Base-by-base conservation (phyloP, 495 filamentous ascomycete genomes). In the Trichoderma parareesei region DNA sequence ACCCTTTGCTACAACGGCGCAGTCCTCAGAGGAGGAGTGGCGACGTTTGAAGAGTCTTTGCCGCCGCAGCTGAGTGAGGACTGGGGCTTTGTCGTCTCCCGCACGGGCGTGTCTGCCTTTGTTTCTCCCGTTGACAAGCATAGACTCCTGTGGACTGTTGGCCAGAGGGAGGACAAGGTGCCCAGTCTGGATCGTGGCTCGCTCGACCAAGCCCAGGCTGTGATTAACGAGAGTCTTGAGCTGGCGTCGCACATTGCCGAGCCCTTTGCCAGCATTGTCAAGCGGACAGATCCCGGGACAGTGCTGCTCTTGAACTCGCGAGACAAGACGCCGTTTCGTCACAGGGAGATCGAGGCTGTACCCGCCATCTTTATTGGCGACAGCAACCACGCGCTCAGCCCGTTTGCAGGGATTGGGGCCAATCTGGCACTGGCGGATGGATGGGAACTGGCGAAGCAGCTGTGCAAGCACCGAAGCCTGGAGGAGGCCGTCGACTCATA, bases 361-460 rank as follows among this genome's bases (percentile, higher is more conserved):
- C 61, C 64, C 4, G 69, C 76, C 14, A 62, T 79, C 18, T 81
- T 79, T 63, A 71, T 81, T 35, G 78, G 78, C 1, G 76, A 81
- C 59, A 67, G 68, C 44, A 79, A 79, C 65, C 78, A 81, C 63
- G 76, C 76, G 2, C 74, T 81, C 20, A 76, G 70, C 55, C 72
- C 76, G 2, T 81, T 78, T 68, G 77, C 76, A n/a, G 76, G 76
- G 14, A 74, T 73, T 62, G 77, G 77, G 6, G 77, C 75, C 10
- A 78, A 76, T 63, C 38, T 79, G 35, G 77, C 77, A 6, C 64
- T 79, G 42, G 73, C 71, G 59, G 77, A 79, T 63, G 77, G 69
- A 10, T 78, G 74, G 72, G 73, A 77, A 40, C 64, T 78, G 43
- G 77, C 74, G 9, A 69, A 74, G 61, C 68, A 70, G 18, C 62